Percentiles rank a stretch among this genome's conserved stretches.
phyloP scores from a whole-genome alignment of 164 flowering plant species.

The Liriodendron chinense region DNA sequence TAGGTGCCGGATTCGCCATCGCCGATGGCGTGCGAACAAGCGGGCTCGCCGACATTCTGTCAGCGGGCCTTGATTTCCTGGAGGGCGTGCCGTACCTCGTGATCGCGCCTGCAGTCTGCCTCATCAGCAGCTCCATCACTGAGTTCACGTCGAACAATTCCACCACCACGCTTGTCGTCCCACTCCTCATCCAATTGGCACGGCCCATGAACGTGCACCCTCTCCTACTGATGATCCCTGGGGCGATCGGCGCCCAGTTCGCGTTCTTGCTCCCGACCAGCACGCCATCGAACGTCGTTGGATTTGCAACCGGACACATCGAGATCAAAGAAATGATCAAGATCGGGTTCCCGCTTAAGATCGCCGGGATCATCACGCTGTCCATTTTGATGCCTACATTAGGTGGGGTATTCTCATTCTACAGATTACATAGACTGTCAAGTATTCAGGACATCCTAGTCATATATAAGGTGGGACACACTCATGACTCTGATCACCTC shows the following conservation, averaged over 20 bases:
- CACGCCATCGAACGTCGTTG: slow-evolving; percentile 87
- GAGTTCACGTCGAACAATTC: slow-evolving; percentile 89
- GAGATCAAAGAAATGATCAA: slow-evolving; percentile 75
- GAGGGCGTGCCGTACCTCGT: slow-evolving; percentile 56
- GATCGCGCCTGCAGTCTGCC: slow-evolving; percentile 66
- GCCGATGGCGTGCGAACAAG: slow-evolving; percentile 78
- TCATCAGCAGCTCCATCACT: slow-evolving; percentile 56
- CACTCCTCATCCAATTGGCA: slow-evolving; percentile 70
- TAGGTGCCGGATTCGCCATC: slow-evolving; percentile 94
- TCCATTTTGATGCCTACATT: slow-evolving; percentile 82
- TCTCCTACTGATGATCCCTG: slow-evolving; percentile 73
- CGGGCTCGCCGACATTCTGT: slow-evolving; percentile 67
- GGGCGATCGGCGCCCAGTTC: slow-evolving; percentile 83
- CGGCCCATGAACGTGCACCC: slow-evolving; percentile 65
- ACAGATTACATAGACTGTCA: neutral
- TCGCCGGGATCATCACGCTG: slow-evolving; percentile 53
- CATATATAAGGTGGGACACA: neutral
- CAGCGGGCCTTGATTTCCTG: slow-evolving; percentile 49
- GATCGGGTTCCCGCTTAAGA: slow-evolving; percentile 65
- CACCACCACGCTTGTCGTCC: slow-evolving; percentile 69
- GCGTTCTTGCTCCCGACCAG: slow-evolving; percentile 73
- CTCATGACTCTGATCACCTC: neutral
- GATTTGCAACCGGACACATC: slow-evolving; percentile 76
- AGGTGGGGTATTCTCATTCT: slow-evolving; percentile 33
- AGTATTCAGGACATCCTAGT: neutral